Evolutionary conservation across 108 stramenopile species (phyloP), one percentile per base, ranked within the genome.

Genomic region (Epithemia pelagica): DNA sequence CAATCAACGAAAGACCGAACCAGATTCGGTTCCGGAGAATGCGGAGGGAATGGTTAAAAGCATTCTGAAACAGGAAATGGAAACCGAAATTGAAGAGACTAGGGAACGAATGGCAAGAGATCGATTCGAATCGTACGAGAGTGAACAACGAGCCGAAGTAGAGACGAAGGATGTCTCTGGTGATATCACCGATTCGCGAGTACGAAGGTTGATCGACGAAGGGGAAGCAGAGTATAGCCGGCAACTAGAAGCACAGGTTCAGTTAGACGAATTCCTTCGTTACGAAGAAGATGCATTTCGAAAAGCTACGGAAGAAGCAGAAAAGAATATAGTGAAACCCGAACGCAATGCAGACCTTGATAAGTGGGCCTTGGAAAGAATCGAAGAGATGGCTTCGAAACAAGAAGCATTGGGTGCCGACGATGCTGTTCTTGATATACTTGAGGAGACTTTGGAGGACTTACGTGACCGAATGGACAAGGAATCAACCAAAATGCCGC

Each of bases 401-500:
- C 73, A 73, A 69, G 61, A 70, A 1, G 27, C 58, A 22, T 71
- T 54, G 30, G 67, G 52, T 18, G 76, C 54, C 10, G 63, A 58
- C 27, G 69, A 70, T 25, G 32, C 56, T 52, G 61, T 58, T 29
- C 53, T 77, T 27, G 76, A 82, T 33, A 82, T 73, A 28, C 56
- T 82, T 18, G 81, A 82, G 31, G 73, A 79, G 32, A 79, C 85
- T 59, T 80, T 90, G 24, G 82, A 80, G 32, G 78, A 72, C 10
- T 62, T 82, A 15, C 65, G 76, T 51, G 70, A 66, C 59, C 74
- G 78, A 37, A 73, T 91, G 21, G 80, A 88, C 30, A 70, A 75
- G n/a, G 72, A 78, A 59, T 56, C 61, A 0, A 70, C 62, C 29
- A 74, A 78, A 60, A 74, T 78, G 29, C 56, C 69, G 25, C 72